Evolutionary conservation across 352 stramenopile genomes (phyloP).

Genomic region (Globisporangium canariense): DNA sequence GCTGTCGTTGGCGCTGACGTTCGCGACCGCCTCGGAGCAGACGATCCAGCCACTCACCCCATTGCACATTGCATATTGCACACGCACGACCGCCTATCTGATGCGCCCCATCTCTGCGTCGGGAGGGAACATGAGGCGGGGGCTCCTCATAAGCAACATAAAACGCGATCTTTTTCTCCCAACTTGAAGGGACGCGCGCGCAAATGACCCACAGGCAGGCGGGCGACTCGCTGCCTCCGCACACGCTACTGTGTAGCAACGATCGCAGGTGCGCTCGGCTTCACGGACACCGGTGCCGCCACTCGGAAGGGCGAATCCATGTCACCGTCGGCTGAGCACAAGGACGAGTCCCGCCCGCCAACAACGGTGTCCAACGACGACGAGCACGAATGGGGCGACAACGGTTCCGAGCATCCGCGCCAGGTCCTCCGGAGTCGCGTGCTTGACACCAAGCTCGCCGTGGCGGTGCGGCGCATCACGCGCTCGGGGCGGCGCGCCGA

Average conservation of each 20-base stretch:
- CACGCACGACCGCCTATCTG: neutral
- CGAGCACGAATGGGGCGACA: constrained; percentile 4
- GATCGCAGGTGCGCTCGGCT: too few relatives aligned
- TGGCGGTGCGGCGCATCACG: constrained; percentile 36
- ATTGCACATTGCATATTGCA: neutral
- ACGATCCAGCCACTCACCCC: neutral
- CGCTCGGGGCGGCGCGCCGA: constrained; percentile 43
- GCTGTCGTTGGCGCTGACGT: too few relatives aligned
- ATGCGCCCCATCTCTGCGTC: neutral
- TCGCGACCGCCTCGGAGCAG: neutral
- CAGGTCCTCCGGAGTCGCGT: constrained; percentile 13
- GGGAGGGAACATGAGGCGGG: neutral
- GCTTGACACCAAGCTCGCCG: constrained; percentile 39
- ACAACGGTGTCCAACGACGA: neutral
- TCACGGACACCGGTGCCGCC: too few relatives aligned
- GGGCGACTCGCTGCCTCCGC: too few relatives aligned
- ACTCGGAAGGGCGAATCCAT: neutral
- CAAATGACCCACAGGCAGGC: neutral
- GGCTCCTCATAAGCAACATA: neutral
- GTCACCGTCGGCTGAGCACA: neutral
- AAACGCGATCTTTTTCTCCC: constrained; percentile 7
- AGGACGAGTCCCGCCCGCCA: neutral
- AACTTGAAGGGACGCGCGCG: constrained; percentile 1
- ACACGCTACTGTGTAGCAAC: too few relatives aligned
- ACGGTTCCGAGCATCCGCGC: neutral